Percentiles rank a stretch among this genome's conserved stretches.
phyloP scores from a whole-genome alignment of 2,329 filamentous ascomycete species.

The Cladosporium sp. region DNA sequence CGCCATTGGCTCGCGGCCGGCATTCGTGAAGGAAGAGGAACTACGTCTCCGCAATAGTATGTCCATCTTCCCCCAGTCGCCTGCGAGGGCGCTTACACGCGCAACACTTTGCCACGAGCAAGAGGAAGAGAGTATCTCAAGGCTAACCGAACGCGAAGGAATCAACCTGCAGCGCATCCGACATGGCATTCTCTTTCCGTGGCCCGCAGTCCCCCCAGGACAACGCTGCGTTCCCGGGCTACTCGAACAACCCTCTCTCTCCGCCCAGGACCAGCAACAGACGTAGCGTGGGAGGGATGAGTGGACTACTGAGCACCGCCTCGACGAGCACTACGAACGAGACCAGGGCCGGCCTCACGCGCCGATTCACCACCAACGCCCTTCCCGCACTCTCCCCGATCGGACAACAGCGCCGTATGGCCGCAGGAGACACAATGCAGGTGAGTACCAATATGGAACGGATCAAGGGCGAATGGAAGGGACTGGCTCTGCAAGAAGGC shows the following conservation, averaged over 20 bases:
- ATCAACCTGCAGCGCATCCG: constrained; percentile 26
- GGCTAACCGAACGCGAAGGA: not conserved
- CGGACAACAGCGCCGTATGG: constrained; percentile 56
- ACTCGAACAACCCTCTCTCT: constrained; percentile 46
- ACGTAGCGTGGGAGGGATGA: constrained; percentile 33
- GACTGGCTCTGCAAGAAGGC: constrained; percentile 6
- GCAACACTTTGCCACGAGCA: not conserved
- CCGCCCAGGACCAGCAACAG: constrained; percentile 44
- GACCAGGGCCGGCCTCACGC: constrained; percentile 74
- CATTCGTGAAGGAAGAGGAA: constrained; percentile 11
- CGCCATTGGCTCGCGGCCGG: constrained; percentile 15
- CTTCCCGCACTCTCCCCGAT: constrained; percentile 68
- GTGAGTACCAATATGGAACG: constrained; percentile 29
- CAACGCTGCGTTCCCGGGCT: constrained; percentile 71
- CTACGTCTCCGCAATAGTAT: constrained; percentile 17
- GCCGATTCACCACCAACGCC: constrained; percentile 90
- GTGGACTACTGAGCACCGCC: not conserved
- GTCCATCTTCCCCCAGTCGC: not conserved
- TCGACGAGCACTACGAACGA: constrained; percentile 53
- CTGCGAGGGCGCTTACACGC: constrained; percentile 1
- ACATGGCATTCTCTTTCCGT: constrained; percentile 65
- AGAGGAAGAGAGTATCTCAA: not conserved
- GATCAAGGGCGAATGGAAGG: not conserved
- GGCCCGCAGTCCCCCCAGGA: constrained; percentile 74
- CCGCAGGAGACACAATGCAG: constrained; percentile 47